Conservation (phyloP, 176 grass and related monocot species). For the Oryza longistaminata region DNA sequence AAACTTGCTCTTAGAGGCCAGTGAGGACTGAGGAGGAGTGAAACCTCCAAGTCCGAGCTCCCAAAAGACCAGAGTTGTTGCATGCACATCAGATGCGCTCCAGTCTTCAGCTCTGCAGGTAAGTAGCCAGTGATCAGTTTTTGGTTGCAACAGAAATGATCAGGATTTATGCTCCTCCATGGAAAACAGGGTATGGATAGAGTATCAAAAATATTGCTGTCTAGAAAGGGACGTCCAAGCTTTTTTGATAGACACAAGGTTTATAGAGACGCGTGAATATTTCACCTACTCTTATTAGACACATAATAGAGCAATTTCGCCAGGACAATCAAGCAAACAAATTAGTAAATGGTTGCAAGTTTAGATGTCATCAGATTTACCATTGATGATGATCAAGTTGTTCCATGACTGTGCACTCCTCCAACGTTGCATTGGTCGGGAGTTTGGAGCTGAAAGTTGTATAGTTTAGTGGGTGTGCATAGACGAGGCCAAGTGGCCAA, state of each 20-base stretch:
- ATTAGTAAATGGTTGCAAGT: not conserved
- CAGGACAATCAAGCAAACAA: not conserved
- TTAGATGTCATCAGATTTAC: not conserved
- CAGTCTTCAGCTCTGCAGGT: not conserved
- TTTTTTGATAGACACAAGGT: not conserved
- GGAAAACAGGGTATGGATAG: not conserved
- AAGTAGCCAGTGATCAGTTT: not conserved
- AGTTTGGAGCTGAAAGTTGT: not conserved
- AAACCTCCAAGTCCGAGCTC: not conserved
- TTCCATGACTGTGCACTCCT: not conserved
- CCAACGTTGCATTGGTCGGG: not conserved
- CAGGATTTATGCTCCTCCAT: not conserved
- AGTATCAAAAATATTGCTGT: not conserved
- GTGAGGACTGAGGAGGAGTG: not conserved
- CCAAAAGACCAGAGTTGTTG: not conserved
- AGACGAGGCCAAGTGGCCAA: not conserved
- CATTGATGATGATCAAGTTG: not conserved
- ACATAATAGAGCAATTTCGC: not conserved
- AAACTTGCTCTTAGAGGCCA: no score
- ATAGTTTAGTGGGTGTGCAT: not conserved
- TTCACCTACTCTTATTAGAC: not conserved
- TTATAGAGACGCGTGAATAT: not conserved
- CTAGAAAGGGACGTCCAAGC: slow-evolving; percentile 7
- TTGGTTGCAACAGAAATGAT: not conserved
- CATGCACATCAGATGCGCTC: not conserved